phyloP scores from a whole-genome alignment of 2,329 filamentous ascomycete genomes.

The Colletotrichum scovillei region DNA sequence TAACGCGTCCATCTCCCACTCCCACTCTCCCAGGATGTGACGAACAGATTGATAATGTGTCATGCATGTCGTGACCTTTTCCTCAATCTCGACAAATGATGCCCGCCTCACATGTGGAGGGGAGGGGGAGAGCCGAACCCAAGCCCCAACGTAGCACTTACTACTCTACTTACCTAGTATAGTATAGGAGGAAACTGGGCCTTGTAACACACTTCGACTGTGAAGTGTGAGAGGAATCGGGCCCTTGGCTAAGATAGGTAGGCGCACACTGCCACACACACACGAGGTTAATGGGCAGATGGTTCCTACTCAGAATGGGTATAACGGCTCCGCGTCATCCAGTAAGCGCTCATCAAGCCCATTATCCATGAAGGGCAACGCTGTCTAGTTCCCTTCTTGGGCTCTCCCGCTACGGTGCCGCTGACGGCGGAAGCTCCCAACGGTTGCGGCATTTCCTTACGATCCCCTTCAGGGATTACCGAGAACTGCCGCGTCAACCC shows the following conservation, averaged over 20 bases:
- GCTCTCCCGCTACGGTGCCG: not conserved
- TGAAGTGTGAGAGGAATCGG: too few species aligned
- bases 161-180: too few species aligned
- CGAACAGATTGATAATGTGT: not conserved
- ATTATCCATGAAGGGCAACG: not conserved
- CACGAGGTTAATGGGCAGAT: too few species aligned
- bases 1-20: constrained; percentile 1
- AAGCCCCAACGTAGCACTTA: not conserved
- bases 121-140: not conserved
- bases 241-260: too few species aligned
- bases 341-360: not conserved
- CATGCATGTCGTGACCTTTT: not conserved
- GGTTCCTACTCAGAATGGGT: not conserved
- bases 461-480: not conserved
- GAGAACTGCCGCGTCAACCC: constrained; percentile 29
- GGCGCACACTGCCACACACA: too few species aligned
- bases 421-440: too few species aligned
- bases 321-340: constrained; percentile 4
- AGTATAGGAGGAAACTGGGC: too few species aligned
- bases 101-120: constrained; percentile 1
- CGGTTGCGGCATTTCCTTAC: constrained; percentile 30
- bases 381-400: not conserved
- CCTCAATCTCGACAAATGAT: not conserved
- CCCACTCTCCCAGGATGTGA: not conserved
- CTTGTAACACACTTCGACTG: too few species aligned